A percentile compares a stretch with the other conserved stretches of the same genome.
These are phyloP conservation scores for Benincasa hispida DNA, from an alignment of 306 rosid genomes.

Conservation along the genomic window DNA sequence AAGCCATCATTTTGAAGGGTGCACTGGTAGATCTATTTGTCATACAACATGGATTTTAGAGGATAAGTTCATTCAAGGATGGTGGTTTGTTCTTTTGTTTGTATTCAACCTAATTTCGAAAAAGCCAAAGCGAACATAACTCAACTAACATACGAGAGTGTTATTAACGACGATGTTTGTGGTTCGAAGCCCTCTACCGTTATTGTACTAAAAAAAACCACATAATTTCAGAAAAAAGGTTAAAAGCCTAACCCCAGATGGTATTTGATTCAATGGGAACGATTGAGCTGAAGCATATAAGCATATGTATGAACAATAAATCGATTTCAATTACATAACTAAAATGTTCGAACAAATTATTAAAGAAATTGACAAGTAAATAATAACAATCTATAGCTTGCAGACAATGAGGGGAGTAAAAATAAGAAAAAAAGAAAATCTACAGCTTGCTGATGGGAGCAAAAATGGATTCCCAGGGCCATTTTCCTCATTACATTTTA, in stretches of 20 bases:
- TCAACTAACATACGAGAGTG: too few species aligned
- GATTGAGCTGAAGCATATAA: not conserved
- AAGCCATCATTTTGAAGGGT: not conserved
- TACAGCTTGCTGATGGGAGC: constrained; percentile 41
- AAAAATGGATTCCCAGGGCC: constrained; percentile 45
- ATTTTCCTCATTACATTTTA: constrained; percentile 38
- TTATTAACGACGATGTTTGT: too few species aligned
- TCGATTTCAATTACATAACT: constrained; percentile 19
- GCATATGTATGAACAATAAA: not conserved
- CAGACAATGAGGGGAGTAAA: constrained; percentile 26
- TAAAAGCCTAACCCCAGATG: not conserved
- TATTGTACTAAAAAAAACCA: too few species aligned
- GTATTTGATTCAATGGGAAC: not conserved
- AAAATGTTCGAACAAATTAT: constrained; percentile 39
- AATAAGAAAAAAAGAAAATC: constrained; percentile 37
- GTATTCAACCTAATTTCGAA: not conserved
- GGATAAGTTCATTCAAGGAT: not conserved
- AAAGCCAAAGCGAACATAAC: too few species aligned
- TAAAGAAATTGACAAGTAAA: constrained; percentile 42
- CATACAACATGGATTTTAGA: not conserved
- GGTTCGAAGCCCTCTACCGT: too few species aligned
- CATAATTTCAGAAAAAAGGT: not conserved
- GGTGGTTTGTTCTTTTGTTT: not conserved
- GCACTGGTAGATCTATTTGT: not conserved
- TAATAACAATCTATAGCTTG: constrained; percentile 38